These are phyloP conservation scores for Syncephalastrum sp. DNA, from an alignment of 371 early-diverging fungal species.

Conservation along the genomic window DNA sequence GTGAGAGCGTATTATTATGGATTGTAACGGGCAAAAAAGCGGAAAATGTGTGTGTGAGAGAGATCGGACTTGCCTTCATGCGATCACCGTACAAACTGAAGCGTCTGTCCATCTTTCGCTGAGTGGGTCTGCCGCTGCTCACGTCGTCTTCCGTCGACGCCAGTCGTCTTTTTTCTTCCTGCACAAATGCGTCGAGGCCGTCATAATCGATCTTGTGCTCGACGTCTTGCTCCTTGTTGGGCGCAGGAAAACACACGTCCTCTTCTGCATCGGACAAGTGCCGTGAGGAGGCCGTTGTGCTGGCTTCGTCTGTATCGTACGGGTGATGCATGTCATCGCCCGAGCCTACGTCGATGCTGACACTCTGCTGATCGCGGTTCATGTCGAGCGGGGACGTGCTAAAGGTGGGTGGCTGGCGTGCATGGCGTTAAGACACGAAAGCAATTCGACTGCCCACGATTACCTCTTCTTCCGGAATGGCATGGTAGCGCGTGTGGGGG, in stretches of 20 bases:
- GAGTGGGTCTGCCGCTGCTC: conserved; percentile 3
- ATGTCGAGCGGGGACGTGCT: too few relatives aligned
- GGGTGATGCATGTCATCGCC: too few relatives aligned
- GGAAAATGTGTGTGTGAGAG: too few relatives aligned
- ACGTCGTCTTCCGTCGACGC: not conserved
- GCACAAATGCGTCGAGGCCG: conserved; percentile 12
- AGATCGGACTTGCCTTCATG: conserved; percentile 2
- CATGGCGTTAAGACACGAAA: too few relatives aligned
- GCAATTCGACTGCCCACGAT: too few relatives aligned
- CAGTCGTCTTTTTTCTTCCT: conserved; percentile 4
- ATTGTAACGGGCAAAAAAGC: not conserved
- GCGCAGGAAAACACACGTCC: conserved; percentile 40
- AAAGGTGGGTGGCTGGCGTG: too few relatives aligned
- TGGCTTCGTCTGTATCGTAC: conserved; percentile 11
- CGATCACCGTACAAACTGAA: conserved; percentile 20
- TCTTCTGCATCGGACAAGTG: conserved; percentile 20
- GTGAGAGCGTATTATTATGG: not conserved
- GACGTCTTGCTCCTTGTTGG: too few relatives aligned
- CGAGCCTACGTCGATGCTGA: too few relatives aligned
- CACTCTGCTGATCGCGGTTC: too few relatives aligned
- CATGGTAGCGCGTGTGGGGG: too few relatives aligned
- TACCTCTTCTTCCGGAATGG: too few relatives aligned
- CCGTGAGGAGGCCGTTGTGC: conserved; percentile 15
- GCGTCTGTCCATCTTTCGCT: conserved; percentile 6
- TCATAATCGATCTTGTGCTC: conserved; percentile 25